Percentiles rank a stretch among this genome's conserved stretches.
phyloP scores from a whole-genome alignment of 1,139 yeast species.

The Saccharomyces pastorianus region DNA sequence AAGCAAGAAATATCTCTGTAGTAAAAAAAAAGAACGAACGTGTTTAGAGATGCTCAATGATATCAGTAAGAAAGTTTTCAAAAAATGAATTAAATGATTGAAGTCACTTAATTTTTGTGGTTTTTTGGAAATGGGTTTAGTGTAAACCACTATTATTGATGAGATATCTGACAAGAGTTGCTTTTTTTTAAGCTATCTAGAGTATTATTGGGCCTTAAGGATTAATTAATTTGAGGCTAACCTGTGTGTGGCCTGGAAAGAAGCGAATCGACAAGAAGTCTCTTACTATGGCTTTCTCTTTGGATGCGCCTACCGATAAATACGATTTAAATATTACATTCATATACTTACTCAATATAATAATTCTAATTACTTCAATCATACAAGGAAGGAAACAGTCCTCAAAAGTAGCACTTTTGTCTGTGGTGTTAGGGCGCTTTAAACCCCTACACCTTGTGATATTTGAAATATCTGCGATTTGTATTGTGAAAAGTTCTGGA shows the following conservation, averaged over 20 bases:
- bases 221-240: neutral
- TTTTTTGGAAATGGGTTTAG: slow-evolving; percentile 6
- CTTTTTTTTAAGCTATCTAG: neutral
- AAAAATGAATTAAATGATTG: slow-evolving; percentile 12
- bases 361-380: neutral
- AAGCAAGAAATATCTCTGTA: neutral
- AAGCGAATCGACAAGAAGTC: neutral
- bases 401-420: neutral
- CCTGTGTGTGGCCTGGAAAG: neutral
- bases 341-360: neutral
- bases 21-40: slow-evolving; percentile 1
- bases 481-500: too few species aligned
- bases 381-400: neutral
- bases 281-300: neutral
- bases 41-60: slow-evolving; percentile 1
- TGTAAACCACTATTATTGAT: slow-evolving; percentile 2
- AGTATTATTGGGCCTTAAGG: neutral
- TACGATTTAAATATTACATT: neutral
- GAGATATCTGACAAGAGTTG: neutral
- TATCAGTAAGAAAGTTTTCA: neutral
- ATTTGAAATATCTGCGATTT: neutral
- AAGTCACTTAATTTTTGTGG: slow-evolving; percentile 12
- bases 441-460: neutral
- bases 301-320: neutral
- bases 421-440: too few species aligned